These are phyloP conservation scores for Pleurotus tuber-regium DNA, from an alignment of 768 basidiomycete genomes.

Conservation along the genomic window DNA sequence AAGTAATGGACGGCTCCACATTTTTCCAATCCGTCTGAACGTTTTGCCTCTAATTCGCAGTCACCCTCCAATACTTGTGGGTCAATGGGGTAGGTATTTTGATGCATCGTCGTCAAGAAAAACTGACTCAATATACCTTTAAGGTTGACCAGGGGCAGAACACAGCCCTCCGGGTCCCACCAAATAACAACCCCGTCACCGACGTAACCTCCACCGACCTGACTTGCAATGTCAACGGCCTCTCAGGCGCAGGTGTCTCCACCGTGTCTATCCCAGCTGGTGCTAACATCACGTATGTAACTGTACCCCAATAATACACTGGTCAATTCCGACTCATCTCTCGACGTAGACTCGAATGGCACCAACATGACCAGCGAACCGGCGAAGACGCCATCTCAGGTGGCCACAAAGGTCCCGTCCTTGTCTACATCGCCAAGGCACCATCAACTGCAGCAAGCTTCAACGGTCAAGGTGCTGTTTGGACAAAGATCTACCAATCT, in stretches of 20 bases:
- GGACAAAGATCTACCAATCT: slow-evolving; percentile 54
- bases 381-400: slow-evolving; percentile 50
- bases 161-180: slow-evolving; percentile 43
- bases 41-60: slow-evolving; percentile 18
- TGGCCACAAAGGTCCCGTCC: slow-evolving; percentile 50
- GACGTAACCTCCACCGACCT: slow-evolving; percentile 52
- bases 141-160: slow-evolving; percentile 47
- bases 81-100: slow-evolving; percentile 37
- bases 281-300: slow-evolving; percentile 36
- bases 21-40: neutral
- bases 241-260: slow-evolving; percentile 35
- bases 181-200: slow-evolving; percentile 54
- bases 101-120: neutral
- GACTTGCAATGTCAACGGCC: slow-evolving; percentile 51
- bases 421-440: slow-evolving; percentile 51
- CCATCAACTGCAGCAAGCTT: slow-evolving; percentile 42
- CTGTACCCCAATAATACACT: neutral
- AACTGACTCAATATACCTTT: neutral
- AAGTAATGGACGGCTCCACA: slow-evolving; percentile 5
- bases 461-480: slow-evolving; percentile 47
- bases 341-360: slow-evolving; percentile 48
- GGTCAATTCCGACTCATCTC: slow-evolving; percentile 5
- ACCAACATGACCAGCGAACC: slow-evolving; percentile 51
- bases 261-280: slow-evolving; percentile 44
- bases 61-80: slow-evolving; percentile 55